phyloP scores from a whole-genome alignment of 2,329 filamentous ascomycete species.

The Fusarium sp. region DNA sequence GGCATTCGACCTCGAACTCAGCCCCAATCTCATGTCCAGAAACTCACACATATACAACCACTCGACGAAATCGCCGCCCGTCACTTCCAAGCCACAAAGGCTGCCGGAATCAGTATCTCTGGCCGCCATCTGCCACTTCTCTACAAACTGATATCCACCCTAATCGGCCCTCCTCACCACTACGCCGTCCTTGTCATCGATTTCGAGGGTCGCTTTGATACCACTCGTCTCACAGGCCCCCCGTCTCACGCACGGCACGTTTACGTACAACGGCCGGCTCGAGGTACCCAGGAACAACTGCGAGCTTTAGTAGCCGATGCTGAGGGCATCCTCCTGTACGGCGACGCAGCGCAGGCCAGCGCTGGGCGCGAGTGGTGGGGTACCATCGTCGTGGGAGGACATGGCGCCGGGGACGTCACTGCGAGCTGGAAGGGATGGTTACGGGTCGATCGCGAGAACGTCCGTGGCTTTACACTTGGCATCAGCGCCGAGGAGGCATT shows the following conservation, averaged over 20 bases:
- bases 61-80: conserved; percentile 61
- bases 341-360: conserved; percentile 54
- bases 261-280: conserved; percentile 61
- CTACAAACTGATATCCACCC: conserved; percentile 65
- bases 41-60: conserved; percentile 55
- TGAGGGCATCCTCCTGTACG: conserved; percentile 65
- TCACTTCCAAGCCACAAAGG: conserved; percentile 63
- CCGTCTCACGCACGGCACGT: conserved; percentile 61
- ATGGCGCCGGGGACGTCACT: conserved; percentile 49
- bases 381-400: conserved; percentile 64
- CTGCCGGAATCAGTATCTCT: conserved; percentile 61
- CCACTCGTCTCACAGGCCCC: conserved; percentile 57
- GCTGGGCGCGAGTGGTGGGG: conserved; percentile 67
- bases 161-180: conserved; percentile 61
- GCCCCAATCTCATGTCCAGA: conserved; percentile 35
- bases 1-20: conserved; percentile 26
- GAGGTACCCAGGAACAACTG: conserved; percentile 43
- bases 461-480: conserved; percentile 54
- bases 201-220: conserved; percentile 66
- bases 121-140: conserved; percentile 67
- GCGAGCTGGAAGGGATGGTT: conserved; percentile 64
- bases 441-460: conserved; percentile 59
- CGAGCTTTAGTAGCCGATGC: conserved; percentile 55
- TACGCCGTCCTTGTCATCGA: conserved; percentile 68
- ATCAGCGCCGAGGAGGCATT: conserved; percentile 61